Evolutionary conservation across 257 asterid genomes (phyloP).

Genomic region (Forsythia viridissima): DNA sequence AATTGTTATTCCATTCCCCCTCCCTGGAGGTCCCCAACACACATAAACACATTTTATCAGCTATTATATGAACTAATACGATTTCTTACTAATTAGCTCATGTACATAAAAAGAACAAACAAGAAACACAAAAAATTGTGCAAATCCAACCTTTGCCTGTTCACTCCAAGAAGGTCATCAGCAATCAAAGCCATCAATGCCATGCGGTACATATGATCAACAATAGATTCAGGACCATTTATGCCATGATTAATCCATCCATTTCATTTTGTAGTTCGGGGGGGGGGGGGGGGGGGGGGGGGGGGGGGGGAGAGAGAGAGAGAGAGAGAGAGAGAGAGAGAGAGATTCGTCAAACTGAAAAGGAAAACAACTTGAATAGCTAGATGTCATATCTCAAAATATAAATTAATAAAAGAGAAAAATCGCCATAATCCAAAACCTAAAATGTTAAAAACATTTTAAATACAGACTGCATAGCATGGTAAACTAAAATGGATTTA

Average conservation of each 20-base stretch:
- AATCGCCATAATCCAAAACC: neutral
- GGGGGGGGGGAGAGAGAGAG: no score
- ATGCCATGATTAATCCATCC: conserved; percentile 96
- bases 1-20: neutral
- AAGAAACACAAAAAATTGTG: neutral
- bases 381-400: conserved; percentile 4
- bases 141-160: conserved; percentile 82
- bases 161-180: conserved; percentile 75
- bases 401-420: neutral
- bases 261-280: conserved; percentile 83
- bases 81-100: neutral
- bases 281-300: neutral
- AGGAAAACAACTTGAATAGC: conserved; percentile 14
- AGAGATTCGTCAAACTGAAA: conserved; percentile 2
- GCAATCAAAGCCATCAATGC: conserved; percentile 93
- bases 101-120: neutral
- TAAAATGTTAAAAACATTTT: neutral
- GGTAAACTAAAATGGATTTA: neutral
- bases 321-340: conserved; percentile 12
- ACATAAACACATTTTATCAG: neutral
- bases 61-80: neutral
- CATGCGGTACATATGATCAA: conserved; percentile 99
- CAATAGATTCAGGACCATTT: conserved; percentile 86
- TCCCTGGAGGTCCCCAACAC: neutral
- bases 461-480: neutral